Conservation (phyloP, 495 filamentous ascomycete species). For the Neurospora intermedia region DNA sequence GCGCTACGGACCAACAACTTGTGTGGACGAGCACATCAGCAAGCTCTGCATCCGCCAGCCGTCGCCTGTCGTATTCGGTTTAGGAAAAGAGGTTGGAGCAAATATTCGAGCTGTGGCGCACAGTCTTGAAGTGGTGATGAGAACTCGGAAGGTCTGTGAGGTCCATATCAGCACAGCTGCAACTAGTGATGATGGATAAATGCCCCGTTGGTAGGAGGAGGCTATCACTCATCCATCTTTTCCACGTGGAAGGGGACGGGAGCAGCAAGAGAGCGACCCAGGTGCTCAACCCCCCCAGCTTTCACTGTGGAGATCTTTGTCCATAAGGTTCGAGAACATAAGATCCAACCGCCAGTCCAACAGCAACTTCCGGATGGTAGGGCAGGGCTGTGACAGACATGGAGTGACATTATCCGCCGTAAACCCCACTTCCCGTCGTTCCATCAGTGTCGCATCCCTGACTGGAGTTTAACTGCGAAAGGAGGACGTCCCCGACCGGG, state of each 20-base stretch:
- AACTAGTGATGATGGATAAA: background rate
- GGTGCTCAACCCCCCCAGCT: background rate
- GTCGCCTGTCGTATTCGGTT: background rate
- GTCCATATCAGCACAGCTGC: background rate
- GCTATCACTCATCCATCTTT: background rate
- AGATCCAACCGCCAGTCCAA: too few relatives aligned
- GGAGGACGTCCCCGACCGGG: background rate
- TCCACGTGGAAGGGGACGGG: background rate
- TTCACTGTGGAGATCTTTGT: background rate
- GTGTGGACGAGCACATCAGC: background rate
- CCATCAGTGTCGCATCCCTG: background rate
- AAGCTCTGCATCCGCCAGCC: background rate
- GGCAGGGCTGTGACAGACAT: background rate
- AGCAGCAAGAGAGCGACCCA: background rate
- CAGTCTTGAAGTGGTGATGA: background rate
- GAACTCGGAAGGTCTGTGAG: background rate
- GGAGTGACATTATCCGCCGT: background rate
- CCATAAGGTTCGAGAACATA: background rate
- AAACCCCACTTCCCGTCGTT: background rate
- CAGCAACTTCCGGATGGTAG: background rate
- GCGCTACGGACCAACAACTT: background rate
- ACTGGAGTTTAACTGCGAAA: background rate
- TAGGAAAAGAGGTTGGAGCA: background rate
- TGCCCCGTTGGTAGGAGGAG: background rate
- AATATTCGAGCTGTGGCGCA: background rate